Evolutionary conservation across 345 rosid species (phyloP).

Genomic region (Gossypium mustelinum): DNA sequence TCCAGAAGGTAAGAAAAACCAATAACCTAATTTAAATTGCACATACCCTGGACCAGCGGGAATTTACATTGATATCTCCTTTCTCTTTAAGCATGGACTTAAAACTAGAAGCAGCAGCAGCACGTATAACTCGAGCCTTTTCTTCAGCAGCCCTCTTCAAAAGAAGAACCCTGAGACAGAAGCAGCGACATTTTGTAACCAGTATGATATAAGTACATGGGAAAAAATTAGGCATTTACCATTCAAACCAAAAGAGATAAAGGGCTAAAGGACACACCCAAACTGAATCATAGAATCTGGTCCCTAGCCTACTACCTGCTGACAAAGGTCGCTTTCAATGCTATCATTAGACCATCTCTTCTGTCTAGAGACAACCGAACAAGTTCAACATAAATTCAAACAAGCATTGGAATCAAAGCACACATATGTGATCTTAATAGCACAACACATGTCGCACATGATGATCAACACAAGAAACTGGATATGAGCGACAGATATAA

Average conservation of each 20-base stretch:
- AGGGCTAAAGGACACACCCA: conserved; percentile 26
- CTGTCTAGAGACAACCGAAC: conserved; percentile 20
- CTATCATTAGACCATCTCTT: conserved; percentile 22
- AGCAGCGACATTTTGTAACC: conserved; percentile 8
- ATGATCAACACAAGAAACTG: conserved; percentile 1
- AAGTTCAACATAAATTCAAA: conserved; percentile 22
- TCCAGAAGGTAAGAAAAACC: background rate
- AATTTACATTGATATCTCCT: conserved; percentile 56
- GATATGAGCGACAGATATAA: background rate
- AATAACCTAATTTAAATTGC: background rate
- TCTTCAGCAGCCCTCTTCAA: conserved; percentile 73
- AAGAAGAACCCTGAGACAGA: conserved; percentile 56
- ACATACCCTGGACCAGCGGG: conserved; percentile 91
- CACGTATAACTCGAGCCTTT: conserved; percentile 69
- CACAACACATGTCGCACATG: background rate
- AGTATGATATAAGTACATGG: background rate
- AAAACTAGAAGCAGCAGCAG: conserved; percentile 63
- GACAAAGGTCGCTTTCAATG: conserved; percentile 31
- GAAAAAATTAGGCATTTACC: conserved; percentile 6
- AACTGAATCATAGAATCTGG: conserved; percentile 24
- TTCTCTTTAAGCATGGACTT: conserved; percentile 76
- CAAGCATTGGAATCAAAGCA: conserved; percentile 15
- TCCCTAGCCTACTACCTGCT: conserved; percentile 30
- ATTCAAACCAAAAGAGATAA: conserved; percentile 24
- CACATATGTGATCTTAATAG: conserved; percentile 8